phyloP scores from a whole-genome alignment of 78 protist genomes.

The Dictyostelium firmibasis region DNA sequence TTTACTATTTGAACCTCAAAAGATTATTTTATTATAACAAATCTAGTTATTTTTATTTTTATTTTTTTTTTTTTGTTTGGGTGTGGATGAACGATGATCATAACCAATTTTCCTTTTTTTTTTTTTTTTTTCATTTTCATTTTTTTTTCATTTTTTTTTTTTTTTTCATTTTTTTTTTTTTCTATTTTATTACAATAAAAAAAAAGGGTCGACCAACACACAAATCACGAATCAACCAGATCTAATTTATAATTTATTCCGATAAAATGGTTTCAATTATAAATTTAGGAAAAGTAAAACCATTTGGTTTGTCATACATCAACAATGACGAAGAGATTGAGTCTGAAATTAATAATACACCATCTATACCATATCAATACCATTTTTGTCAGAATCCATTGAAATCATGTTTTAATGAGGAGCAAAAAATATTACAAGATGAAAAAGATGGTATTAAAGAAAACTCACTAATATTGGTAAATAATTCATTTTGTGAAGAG shows the following conservation, averaged over 20 bases:
- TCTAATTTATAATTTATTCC: neutral
- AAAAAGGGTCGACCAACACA: neutral
- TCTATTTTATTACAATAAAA: neutral
- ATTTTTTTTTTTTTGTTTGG: too few relatives aligned
- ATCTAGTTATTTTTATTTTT: neutral
- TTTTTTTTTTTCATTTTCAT: neutral
- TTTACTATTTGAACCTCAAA: neutral
- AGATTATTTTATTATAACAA: too few relatives aligned
- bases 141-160: neutral
- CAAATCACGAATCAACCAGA: neutral
- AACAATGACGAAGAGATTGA: neutral
- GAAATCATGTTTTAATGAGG: constrained; percentile 1
- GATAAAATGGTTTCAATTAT: neutral
- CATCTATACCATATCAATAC: neutral
- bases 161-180: neutral
- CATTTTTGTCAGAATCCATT: neutral
- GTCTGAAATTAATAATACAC: neutral
- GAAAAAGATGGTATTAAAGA: neutral
- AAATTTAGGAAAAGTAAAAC: constrained; percentile 21
- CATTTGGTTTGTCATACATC: constrained; percentile 32
- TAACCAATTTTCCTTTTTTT: neutral
- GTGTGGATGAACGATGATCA: neutral
- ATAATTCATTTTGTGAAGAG: constrained; percentile 3
- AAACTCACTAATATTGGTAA: neutral
- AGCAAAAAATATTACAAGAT: neutral